phyloP scores from a whole-genome alignment of 768 basidiomycete genomes.

The Kwoniella newhampshirensis region DNA sequence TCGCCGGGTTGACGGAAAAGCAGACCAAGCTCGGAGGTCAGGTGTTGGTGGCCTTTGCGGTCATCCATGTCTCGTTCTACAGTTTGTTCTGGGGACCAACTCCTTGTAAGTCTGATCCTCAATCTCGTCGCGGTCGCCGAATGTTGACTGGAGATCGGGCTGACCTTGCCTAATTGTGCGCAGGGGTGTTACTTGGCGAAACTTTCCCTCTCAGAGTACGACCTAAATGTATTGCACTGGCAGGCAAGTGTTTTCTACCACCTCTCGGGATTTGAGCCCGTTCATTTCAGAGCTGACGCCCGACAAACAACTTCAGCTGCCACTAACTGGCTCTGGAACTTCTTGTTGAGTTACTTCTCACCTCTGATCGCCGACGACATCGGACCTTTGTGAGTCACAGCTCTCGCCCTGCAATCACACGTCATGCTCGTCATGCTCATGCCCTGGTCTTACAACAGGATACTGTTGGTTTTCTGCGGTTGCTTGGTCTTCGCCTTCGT shows the following conservation, averaged over 20 bases:
- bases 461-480: conserved; percentile 73
- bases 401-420: neutral
- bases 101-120: conserved; percentile 19
- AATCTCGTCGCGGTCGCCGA: neutral
- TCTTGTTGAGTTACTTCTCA: conserved; percentile 23
- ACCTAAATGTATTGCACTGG: conserved; percentile 74
- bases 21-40: conserved; percentile 3
- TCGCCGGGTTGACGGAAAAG: neutral
- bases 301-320: conserved; percentile 53
- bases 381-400: conserved; percentile 22
- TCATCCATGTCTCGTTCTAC: conserved; percentile 13
- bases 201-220: conserved; percentile 78
- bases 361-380: conserved; percentile 26
- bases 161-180: conserved; percentile 29
- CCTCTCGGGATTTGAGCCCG: too few species aligned
- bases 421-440: neutral
- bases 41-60: conserved; percentile 12
- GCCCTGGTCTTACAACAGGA: conserved; percentile 37
- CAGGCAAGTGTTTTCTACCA: conserved; percentile 40
- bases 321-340: conserved; percentile 56
- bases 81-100: conserved; percentile 21
- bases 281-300: too few species aligned
- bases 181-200: conserved; percentile 64
- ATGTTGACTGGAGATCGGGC: neutral
- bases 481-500: conserved; percentile 67